Evolutionary conservation across 2,329 filamentous ascomycete genomes (phyloP), one percentile per base, ranked within the genome.

Genomic region (Diplodia mutila): DNA sequence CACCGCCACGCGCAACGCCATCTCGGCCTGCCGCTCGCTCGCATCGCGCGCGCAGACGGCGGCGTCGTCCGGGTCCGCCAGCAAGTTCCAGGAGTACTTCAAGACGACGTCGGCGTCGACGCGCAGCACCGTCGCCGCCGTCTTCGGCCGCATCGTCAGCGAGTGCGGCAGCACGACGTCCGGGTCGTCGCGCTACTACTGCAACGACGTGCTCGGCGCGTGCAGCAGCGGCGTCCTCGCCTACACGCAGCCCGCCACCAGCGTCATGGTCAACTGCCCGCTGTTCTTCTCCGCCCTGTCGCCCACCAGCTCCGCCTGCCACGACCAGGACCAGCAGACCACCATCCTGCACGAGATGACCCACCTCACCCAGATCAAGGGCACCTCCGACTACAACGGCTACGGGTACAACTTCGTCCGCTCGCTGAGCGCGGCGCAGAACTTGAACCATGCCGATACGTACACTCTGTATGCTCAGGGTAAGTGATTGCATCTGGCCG

Each of bases 271-370:
- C 67, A 89, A 89, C 80, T 91, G 89, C 78, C 80, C 83, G 16
- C 76, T 87, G 23, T 89, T 85, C 78, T 91, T 88, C 80, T 84
- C 74, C 53, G 79, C 76, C 14, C 81, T 91, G 9, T 80, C 85
- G 0, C 80, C 82, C 1, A 68, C 86, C 34, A 79, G 84, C 9
- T 72, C 71, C 9, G 77, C 75, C 1, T 91, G 89, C 80, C 87
- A 90, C 74, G 83, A 73, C 2, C 89, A 91, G 78, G 89, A 90
- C 73, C 86, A 89, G 78, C 86, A 86, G 2, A 89, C 85, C 12
- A 90, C 89, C 16, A 84, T 84, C 37, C 76, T 91, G 16, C 89
- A 91, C 73, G 89, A 91, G 81, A 81, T 84, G 71, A 90, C 89
- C 9, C 89, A 91, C 74, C 81, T 84, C n/a, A 78, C 84, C 74